Base-by-base conservation (phyloP, 2,329 filamentous ascomycete genomes). In the Podosphaera xanthii region DNA sequence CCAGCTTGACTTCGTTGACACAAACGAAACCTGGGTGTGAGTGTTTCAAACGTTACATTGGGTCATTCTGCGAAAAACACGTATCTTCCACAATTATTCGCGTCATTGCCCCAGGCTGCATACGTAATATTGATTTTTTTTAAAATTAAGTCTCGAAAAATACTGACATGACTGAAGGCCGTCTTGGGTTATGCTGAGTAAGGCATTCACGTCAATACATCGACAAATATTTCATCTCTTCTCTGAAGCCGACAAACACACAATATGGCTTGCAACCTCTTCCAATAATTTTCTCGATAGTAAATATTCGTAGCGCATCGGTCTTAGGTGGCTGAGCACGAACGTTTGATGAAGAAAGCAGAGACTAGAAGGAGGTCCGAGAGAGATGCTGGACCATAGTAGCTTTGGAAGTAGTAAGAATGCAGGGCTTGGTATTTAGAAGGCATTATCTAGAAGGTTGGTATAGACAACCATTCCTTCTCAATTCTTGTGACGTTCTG, bases 401-500 rank as follows among this genome's bases (percentile, higher is more conserved):
- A 46, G 42, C 42, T 46, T 46, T 46, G 42, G 42, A 10, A 46
- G 42, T 46, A n/a, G 42, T 46, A n/a, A 22, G 42, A 46, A n/a
- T 46, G 22, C 10, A 46, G 42, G 42, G 2, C 42, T 46, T n/a
- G 4, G 4, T 10, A 46, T n/a, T 46, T 3, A 46, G 42, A 46
- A n/a, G 42, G 42, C 4, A 46, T 4, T n/a, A 4, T n/a, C 2
- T 46, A 46, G 42, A 46, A 46, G 42, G 2, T 46, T 46, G 42
- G 22, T n/a, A 46, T 10, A 46, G 42, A n/a, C 42, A 46, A n/a
- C 22, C 42, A 46, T 46, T 46, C 42, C 22, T 46, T 33, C 66
- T 30, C 42, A n/a, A 46, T 46, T 22, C 22, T 22, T 46, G 4
- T 46, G 22, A 46, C 4, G 10, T 2, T 46, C 42, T 4, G 4